Base-by-base conservation (phyloP, 371 early-diverging fungal genomes). In the Syncephalastrum racemosum region DNA sequence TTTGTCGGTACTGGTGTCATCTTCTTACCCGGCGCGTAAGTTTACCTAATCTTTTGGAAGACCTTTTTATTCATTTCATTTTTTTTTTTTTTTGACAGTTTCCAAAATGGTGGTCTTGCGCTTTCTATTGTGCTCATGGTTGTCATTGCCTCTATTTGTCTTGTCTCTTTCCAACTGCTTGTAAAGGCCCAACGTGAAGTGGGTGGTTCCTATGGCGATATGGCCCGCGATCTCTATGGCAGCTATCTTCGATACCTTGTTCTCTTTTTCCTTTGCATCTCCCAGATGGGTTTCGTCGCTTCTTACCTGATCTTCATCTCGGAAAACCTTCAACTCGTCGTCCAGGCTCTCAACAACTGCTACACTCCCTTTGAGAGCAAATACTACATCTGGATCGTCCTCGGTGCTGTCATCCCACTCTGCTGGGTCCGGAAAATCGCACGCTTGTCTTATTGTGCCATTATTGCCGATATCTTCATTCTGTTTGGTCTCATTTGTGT, bases 141-240 rank as follows among this genome's bases (percentile, higher is more conserved):
- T 3, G 24, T 67, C 14, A 60, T 73, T 44, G 73, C 70, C 22
- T 31, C 31, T 27, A 64, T 69, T 45, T 73, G 67, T 58, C 20
- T 67, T 3, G 55, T 67, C 39, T 59, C 70, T 12, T 67, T 69
- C 47, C 48, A 64, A n/a, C 58, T 59, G 10, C 54, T 73, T 13
- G 67, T 73, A 4, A 52, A 63, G 40, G 60, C 67, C 2, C 73
- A 84, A 46, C 52, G 62, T 43, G 53, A 58, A 14, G 54, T 81
- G 2, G 81, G 81, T 40, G 89, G 90, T 16, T 88, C 88, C 20
- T 93, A 88, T 71, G 92, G 93, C 45, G 93, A 93, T 56, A 81
- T 92, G 63, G 93, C 88, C 0, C 70, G 79, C 49, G 59, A 72
- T 2, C 70, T 90, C 20, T 90, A 83, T 60, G 93, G 93, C 13